A percentile compares a stretch with the other conserved stretches of the same genome.
These are phyloP conservation scores for Blastomyces silverae DNA, from an alignment of 2,329 filamentous ascomycete species.

Conservation along the genomic window DNA sequence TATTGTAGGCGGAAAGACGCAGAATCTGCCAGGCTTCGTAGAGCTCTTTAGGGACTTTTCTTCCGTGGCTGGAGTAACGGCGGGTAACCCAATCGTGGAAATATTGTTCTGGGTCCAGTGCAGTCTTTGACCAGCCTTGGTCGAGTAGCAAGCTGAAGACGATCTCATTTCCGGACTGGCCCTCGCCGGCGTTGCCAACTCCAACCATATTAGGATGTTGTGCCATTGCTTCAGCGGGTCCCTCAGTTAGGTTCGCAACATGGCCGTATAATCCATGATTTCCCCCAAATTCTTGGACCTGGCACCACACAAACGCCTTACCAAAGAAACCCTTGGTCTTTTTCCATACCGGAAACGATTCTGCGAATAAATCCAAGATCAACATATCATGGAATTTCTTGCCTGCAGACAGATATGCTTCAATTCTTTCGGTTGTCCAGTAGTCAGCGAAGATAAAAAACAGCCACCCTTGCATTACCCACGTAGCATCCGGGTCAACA, in stretches of 20 bases:
- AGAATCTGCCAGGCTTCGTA: background rate
- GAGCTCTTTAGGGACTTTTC: background rate
- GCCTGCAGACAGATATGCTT: slow-evolving; percentile 45
- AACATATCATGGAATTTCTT: slow-evolving; percentile 43
- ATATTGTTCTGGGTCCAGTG: slow-evolving; percentile 43
- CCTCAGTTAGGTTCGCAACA: slow-evolving; percentile 42
- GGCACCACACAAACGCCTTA: slow-evolving; percentile 51
- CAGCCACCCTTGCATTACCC: slow-evolving; percentile 52
- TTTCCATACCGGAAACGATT: slow-evolving; percentile 47
- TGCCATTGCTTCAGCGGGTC: background rate
- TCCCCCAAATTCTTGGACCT: slow-evolving; percentile 48
- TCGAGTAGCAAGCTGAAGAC: slow-evolving; percentile 48
- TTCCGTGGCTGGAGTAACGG: background rate
- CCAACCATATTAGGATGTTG: background rate
- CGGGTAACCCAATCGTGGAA: background rate
- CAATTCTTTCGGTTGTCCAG: slow-evolving; percentile 45
- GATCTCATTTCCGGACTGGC: slow-evolving; percentile 50
- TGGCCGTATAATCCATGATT: slow-evolving; percentile 49
- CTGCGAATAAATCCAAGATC: slow-evolving; percentile 48
- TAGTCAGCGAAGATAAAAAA: slow-evolving; percentile 44
- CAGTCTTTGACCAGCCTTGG: slow-evolving; percentile 44
- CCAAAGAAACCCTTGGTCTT: slow-evolving; percentile 47
- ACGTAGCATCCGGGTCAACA: slow-evolving; percentile 45
- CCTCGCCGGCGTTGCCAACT: slow-evolving; percentile 45
- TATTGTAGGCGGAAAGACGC: background rate